Percentiles rank a stretch among this genome's conserved stretches.
phyloP scores from a whole-genome alignment of 164 flowering plant species.

The Chloranthus sessilifolius region DNA sequence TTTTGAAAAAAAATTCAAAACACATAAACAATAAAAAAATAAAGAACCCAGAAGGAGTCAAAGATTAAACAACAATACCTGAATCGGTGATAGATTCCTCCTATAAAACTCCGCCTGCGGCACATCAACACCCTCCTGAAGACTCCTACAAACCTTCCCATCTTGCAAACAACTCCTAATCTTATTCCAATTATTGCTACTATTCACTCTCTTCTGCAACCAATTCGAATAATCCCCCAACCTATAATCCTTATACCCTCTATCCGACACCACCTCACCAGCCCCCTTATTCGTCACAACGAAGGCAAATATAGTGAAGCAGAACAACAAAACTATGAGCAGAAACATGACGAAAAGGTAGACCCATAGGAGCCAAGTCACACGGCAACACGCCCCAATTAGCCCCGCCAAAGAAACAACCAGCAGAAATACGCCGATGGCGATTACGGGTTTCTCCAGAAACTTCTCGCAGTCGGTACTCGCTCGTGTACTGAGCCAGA shows the following conservation, averaged over 20 bases:
- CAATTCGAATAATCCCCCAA: conserved; percentile 66
- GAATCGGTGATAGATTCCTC: conserved; percentile 39
- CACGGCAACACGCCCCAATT: conserved; percentile 59
- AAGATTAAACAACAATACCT: too few species aligned
- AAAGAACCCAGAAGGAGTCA: too few species aligned
- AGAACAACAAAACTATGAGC: conserved; percentile 44
- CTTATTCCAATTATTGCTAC: conserved; percentile 41
- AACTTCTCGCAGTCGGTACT: conserved; percentile 55
- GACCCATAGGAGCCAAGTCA: conserved; percentile 55
- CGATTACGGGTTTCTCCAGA: conserved; percentile 46
- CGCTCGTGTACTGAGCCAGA: conserved; percentile 50
- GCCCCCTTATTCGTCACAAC: conserved; percentile 71
- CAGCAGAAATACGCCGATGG: conserved; percentile 49
- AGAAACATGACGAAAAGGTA: conserved; percentile 69
- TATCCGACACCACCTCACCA: conserved; percentile 36
- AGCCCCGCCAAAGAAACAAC: conserved; percentile 62
- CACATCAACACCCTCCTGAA: conserved; percentile 7
- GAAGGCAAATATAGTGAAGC: conserved; percentile 64
- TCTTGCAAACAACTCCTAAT: conserved; percentile 58
- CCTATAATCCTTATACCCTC: conserved; percentile 59
- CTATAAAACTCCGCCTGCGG: conserved; percentile 24
- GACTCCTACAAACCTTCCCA: conserved; percentile 37
- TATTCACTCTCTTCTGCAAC: conserved; percentile 54
- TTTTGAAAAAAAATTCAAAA: too few species aligned
- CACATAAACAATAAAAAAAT: too few species aligned